phyloP scores from a whole-genome alignment of 805 yeast species.

The Starmerella riodocensis region DNA sequence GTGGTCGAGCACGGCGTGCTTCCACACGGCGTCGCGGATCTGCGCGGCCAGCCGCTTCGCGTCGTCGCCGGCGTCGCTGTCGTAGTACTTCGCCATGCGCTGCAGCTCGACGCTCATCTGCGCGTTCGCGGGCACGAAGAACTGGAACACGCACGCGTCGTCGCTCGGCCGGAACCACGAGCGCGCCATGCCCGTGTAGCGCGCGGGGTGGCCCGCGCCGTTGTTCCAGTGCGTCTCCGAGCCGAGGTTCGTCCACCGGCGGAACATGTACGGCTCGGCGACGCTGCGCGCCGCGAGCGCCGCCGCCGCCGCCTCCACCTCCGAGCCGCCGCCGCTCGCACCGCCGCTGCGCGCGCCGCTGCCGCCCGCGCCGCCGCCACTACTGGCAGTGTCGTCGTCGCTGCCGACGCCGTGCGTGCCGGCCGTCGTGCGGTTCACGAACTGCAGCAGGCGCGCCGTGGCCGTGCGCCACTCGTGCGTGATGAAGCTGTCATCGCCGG shows the following conservation, averaged over 20 bases:
- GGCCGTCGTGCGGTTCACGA: constrained; percentile 8
- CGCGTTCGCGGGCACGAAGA: constrained; percentile 76
- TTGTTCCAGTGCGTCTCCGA: constrained; percentile 67
- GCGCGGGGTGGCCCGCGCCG: constrained; percentile 77
- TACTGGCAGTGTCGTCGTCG: too few relatives aligned
- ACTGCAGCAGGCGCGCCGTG: constrained; percentile 36
- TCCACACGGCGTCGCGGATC: constrained; percentile 44
- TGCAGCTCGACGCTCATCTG: constrained; percentile 53
- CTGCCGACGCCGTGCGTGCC: constrained; percentile 33
- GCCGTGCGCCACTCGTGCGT: constrained; percentile 47
- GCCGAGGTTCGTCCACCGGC: constrained; percentile 59
- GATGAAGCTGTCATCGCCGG: constrained; percentile 32
- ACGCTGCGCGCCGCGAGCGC: too few relatives aligned
- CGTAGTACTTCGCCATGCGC: constrained; percentile 25
- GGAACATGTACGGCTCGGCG: constrained; percentile 50
- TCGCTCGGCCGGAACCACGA: constrained; percentile 83
- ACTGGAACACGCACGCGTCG: constrained; percentile 69
- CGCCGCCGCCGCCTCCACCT: too few relatives aligned
- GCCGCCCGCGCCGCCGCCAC: too few relatives aligned
- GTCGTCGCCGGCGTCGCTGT: constrained; percentile 19
- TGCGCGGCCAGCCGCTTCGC: constrained; percentile 28
- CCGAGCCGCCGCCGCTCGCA: too few relatives aligned
- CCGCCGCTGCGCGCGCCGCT: too few relatives aligned
- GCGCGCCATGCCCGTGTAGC: constrained; percentile 55
- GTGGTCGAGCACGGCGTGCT: constrained; percentile 55